Evolutionary conservation across 1,284 basidiomycete species (phyloP), one percentile per base, ranked within the genome.

Genomic region (Trichosporon sp.): DNA sequence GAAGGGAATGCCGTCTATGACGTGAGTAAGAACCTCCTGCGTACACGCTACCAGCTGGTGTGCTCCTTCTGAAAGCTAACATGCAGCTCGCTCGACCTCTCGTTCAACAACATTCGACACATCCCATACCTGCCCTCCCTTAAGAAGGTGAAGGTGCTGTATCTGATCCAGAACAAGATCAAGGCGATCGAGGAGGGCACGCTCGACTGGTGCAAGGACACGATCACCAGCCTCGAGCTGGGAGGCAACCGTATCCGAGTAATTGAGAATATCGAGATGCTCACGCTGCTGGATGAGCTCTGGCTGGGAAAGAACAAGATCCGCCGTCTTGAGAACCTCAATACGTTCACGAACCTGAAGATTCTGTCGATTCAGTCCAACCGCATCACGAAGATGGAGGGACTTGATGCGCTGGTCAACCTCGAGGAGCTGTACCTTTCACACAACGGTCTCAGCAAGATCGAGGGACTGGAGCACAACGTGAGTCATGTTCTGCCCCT

Each of bases 251-350:
- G 85, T 72, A 87, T 99, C 61, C 84, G 95, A 70, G 91, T 92
- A 71, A 95, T 99, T 66, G 93, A 98, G 76, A 89, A 91, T 60
- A 79, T 96, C 11, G 91, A 91, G n/a, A 84, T 86, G 7, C 82
- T 96, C 49, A 85, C 86, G 0, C 90, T 90, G 66, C 82, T 99
- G 9, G 90, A 94, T 69, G 94, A 98, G 72, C 83, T 99, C 1
- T 99, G 95, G 94, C 81, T 98, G 4, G 95, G 95, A 10, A 99
- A 99, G 83, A 99, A 99, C 80, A 97, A 98, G 82, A 92, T 99
- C 67, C 81, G 88, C 4, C 88, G 86, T 76, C 84, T 99, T 1
- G 89, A 95, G 83, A 44, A 44, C 40, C 40, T 44, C 5, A 44
- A 44, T 21, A 16, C 40, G 5, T 44, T 44, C 19, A 21, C 40